Evolutionary conservation across 495 filamentous ascomycete species (phyloP).

Genomic region (Sordaria brevicollis): DNA sequence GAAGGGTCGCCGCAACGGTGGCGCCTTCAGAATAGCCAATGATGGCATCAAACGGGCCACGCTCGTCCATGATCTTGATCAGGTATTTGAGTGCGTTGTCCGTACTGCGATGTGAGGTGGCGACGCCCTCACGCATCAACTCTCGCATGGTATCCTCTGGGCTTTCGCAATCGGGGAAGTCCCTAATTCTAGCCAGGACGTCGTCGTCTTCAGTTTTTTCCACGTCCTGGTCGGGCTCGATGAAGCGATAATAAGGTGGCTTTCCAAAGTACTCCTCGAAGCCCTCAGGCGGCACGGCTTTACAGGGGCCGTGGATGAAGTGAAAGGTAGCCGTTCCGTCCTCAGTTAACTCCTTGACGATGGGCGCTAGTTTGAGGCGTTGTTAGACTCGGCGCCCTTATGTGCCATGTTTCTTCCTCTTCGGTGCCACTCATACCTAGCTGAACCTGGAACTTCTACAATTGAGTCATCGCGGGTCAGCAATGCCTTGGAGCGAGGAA

Average conservation of each 20-base stretch:
- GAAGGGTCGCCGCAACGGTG: conserved; percentile 42
- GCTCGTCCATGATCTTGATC: conserved; percentile 37
- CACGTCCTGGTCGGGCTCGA: conserved; percentile 33
- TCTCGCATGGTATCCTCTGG: conserved; percentile 41
- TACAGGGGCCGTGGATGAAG: conserved; percentile 38
- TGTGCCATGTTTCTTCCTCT: not conserved
- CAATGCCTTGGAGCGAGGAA: not conserved
- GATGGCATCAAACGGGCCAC: conserved; percentile 41
- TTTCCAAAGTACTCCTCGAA: conserved; percentile 44
- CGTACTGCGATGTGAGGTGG: conserved; percentile 30
- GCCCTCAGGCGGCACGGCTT: conserved; percentile 36
- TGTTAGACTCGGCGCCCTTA: not conserved
- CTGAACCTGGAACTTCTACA: conserved; percentile 43
- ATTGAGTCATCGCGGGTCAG: conserved; percentile 1
- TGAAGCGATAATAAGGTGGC: conserved; percentile 40
- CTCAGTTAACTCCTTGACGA: conserved; percentile 35
- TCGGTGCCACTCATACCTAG: conserved; percentile 22
- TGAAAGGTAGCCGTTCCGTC: conserved; percentile 35
- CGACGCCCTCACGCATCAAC: conserved; percentile 38
- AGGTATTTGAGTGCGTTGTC: conserved; percentile 33
- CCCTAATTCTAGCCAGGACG: conserved; percentile 38
- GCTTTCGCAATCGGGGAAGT: conserved; percentile 38
- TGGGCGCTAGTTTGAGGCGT: conserved; percentile 22
- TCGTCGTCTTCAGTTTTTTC: conserved; percentile 32
- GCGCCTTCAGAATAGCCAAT: conserved; percentile 57